Base-by-base conservation (phyloP, 1,284 basidiomycete species). In the Fistulina hepatica region DNA sequence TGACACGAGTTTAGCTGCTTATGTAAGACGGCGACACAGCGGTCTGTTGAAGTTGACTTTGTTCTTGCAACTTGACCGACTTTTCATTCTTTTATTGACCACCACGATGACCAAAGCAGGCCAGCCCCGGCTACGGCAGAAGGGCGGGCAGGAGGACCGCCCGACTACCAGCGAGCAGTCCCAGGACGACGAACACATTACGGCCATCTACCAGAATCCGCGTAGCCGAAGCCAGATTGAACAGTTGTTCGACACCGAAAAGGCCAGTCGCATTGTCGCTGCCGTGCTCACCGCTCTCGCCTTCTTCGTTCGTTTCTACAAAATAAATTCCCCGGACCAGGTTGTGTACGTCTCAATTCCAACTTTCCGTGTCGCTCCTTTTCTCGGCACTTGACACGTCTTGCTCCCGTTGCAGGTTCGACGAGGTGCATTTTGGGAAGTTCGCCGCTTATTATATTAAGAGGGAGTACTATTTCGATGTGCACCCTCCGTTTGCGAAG, bases 381-480 rank as follows among this genome's bases (percentile, higher is more conserved):
- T 11, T 31, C 15, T 31, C n/a, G n/a, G n/a, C n/a, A n/a, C n/a
- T n/a, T 39, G 34, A 23, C 39, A 6, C 16, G 35, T 34, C 23
- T 39, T 20, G 20, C 7, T 19, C 28, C 37, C 27, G 17, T 36
- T 15, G 27, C 49, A 93, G 90, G 26, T 97, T 97, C 58, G 92
- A 97, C 57, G 92, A 97, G 64, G 92, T 97, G 10, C 92, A 97
- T 56, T 97, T 95, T 54, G 91, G 91, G 45, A 90, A 89, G 63
- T 93, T 97, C 58, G 91, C 92, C 13, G 76, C 84, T 5, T 86
- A 90, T 59, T 97, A 97, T 60, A 78, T 97, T 51, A 67, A 68
- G 38, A 71, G 91, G 46, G 76, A 95, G 61, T 99, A 95, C 65
- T 97, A 97, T 64, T 99, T 99, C 66, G 95, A 99, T 58, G 95